Evolutionary conservation across 23 red algal genomes (phyloP), one percentile per base, ranked within the genome.

Genomic region (Cyanidioschyzon merolae): DNA sequence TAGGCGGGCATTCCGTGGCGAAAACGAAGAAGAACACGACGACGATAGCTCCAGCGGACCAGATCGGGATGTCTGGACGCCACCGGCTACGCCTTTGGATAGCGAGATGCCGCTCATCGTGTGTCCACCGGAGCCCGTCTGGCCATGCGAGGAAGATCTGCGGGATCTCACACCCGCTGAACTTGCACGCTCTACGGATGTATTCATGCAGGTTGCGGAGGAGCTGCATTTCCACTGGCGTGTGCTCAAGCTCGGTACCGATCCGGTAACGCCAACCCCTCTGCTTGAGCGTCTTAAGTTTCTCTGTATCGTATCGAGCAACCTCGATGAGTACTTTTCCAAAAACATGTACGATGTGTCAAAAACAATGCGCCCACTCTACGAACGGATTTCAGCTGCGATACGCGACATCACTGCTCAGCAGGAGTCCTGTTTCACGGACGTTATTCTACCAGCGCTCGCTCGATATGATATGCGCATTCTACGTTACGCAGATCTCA

Each of bases 261-360:
- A 96, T 7, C 87, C 83, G 18, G 68, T 71, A 0, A 40, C 37
- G 37, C 3, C 36, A 24, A 83, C 83, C 38, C 92, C 92, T 37
- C 83, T 90, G 39, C 85, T 96, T 16, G 92, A 96, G 82, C 79
- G 92, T 63, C 83, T 96, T 68, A 96, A 96, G 50, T 96, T 96
- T 57, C 77, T 85, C 30, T 96, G 92, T 74, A 89, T 96, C 41
- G 92, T 96, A 1, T 87, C 83, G 3, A 83, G 77, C 58, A 88
- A 86, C 40, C 79, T 96, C 39, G 92, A 96, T 38, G 92, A 96
- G 77, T 84, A 90, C 54, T 96, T 90, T 79, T 77, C 87, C 36
- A 90, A 90, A 76, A 35, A 76, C 50, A 75, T 58, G n/a, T 76
- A 39, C 67, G 41, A 80, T 24, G 59, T 68, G 57, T 82, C 58